These are phyloP conservation scores for Cryptococcus maquisensis DNA, from an alignment of 1,284 basidiomycete species.

Conservation along the genomic window DNA sequence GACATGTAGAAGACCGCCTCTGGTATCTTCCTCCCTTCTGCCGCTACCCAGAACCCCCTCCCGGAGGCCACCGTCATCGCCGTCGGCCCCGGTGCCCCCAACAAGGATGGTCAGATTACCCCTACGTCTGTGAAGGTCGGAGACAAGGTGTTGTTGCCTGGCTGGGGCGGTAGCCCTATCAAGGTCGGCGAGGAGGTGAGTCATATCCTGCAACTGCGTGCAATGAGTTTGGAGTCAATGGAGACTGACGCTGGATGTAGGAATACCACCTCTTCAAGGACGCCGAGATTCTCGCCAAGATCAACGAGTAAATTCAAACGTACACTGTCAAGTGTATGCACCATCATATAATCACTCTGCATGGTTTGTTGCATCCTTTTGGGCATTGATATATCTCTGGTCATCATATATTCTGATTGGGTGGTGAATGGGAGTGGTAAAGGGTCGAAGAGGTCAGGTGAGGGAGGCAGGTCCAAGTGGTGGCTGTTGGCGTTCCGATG, in stretches of 20 bases:
- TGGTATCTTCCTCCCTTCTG: slow-evolving; percentile 90
- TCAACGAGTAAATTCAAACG: slow-evolving; percentile 65
- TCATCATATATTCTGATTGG: no score
- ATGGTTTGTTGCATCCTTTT: no score
- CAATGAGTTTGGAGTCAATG: neutral
- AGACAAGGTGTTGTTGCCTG: slow-evolving; percentile 87
- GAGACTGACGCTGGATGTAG: slow-evolving; percentile 48
- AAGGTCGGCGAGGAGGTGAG: slow-evolving; percentile 95
- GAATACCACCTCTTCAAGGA: slow-evolving; percentile 96
- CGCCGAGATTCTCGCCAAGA: slow-evolving; percentile 93
- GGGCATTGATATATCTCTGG: no score
- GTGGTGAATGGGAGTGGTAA: no score
- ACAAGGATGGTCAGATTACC: slow-evolving; percentile 77
- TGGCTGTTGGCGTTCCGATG: no score
- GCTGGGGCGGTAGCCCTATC: slow-evolving; percentile 93
- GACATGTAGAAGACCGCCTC: slow-evolving; percentile 79
- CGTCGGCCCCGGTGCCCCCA: slow-evolving; percentile 84
- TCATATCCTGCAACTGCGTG: slow-evolving; percentile 19
- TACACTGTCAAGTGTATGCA: neutral
- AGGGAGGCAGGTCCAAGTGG: no score
- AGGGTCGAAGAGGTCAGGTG: no score
- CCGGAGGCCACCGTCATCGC: slow-evolving; percentile 97
- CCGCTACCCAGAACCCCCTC: slow-evolving; percentile 73
- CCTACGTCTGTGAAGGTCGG: slow-evolving; percentile 79
- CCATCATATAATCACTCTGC: neutral